Evolutionary conservation across 805 yeast species (phyloP), one percentile per base, ranked within the genome.

Genomic region (Starmerella kuoi): DNA sequence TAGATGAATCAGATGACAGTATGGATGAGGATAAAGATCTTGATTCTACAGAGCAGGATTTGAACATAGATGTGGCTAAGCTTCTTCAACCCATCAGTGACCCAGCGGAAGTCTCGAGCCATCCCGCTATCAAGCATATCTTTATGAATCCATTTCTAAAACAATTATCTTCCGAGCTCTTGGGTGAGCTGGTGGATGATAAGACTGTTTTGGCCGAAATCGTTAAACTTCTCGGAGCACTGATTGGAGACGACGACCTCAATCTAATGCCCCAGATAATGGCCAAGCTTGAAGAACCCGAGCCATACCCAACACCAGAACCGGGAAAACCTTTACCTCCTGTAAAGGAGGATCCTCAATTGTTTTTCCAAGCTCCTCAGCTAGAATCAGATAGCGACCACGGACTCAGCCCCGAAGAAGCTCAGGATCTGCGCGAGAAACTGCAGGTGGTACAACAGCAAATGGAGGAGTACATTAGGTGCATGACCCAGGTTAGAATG

Each of bases 161-260:
- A 37, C 65, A 70, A 31, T 61, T 91, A 49, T 82, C 94, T 0
- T 63, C 65, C 15, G 84, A 85, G 47, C 74, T 91, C 15, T 74
- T 87, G 21, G 79, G 80, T 40, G 64, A 79, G 47, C 80, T 91
- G 38, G 87, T 83, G 56, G 71, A 73, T 32, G 98, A 91, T 56
- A 94, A 85, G 54, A 68, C 71, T 22, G 77, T 77, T 27, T 80
- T 82, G n/a, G 75, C 77, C 44, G 73, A 77, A 55, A 65, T 86
- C 40, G 73, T 79, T 34, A 75, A 74, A 53, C 66, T 88, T 35
- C 69, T 91, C 61, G 82, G 79, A 47, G 77, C 81, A 1, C 75
- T 88, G 51, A 66, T 88, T 38, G 95, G 96, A 4, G 97, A 88
- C 56, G 88, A 84, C 57, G 81, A 93, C 49, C 67, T 28, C 21